Evolutionary conservation across 768 basidiomycete genomes (phyloP).

Genomic region (Tricholoma terreum): DNA sequence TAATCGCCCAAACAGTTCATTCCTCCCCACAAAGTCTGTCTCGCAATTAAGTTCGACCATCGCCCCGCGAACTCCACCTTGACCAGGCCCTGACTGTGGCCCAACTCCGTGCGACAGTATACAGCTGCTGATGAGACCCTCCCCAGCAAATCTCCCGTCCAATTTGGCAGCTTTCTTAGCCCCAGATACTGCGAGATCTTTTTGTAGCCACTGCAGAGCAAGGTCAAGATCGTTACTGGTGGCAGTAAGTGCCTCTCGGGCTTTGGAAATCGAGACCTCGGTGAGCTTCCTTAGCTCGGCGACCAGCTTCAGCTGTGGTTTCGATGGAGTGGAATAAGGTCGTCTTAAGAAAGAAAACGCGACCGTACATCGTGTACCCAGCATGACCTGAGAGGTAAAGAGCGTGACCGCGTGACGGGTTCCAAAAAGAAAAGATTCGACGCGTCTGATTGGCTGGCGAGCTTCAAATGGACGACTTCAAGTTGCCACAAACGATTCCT

Average conservation of each 20-base stretch:
- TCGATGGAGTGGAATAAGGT: conserved; percentile 53
- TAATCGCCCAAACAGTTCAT: conserved; percentile 74
- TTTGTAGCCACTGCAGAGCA: conserved; percentile 79
- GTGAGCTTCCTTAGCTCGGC: conserved; percentile 81
- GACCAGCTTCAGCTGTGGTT: conserved; percentile 73
- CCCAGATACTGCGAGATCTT: conserved; percentile 68
- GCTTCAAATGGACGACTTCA: conserved; percentile 46
- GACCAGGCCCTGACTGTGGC: conserved; percentile 27
- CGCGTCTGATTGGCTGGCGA: conserved; percentile 10
- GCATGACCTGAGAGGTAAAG: conserved; percentile 7
- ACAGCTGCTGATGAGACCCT: conserved; percentile 80
- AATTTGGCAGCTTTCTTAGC: conserved; percentile 84
- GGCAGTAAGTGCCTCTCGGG: conserved; percentile 79
- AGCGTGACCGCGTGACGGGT: conserved; percentile 8
- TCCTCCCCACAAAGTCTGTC: conserved; percentile 93
- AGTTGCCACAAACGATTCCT: conserved; percentile 56
- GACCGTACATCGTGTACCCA: conserved; percentile 13
- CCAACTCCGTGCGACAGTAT: conserved; percentile 64
- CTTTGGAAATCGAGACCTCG: conserved; percentile 82
- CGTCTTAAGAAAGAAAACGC: conserved; percentile 26
- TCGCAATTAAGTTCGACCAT: conserved; percentile 95
- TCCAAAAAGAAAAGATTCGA: conserved; percentile 5
- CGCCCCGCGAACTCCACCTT: conserved; percentile 63
- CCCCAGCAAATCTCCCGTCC: conserved; percentile 63
- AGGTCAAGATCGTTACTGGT: conserved; percentile 68